Evolutionary conservation across 352 stramenopile genomes (phyloP), one percentile per base, ranked within the genome.

Genomic region (Phytophthora tentaculata): DNA sequence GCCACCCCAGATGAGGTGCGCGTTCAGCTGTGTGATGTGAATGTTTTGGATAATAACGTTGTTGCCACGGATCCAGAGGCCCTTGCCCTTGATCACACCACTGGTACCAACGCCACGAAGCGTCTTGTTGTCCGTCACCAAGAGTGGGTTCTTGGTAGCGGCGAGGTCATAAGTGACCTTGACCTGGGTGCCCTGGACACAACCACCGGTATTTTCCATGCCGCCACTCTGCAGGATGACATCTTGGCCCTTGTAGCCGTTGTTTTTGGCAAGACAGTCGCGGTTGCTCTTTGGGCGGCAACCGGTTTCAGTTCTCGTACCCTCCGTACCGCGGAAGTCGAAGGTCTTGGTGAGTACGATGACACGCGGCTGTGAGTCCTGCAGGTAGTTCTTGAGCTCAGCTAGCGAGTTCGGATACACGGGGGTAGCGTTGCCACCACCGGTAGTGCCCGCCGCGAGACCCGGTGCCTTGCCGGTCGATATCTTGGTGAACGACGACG

Each of bases 21-120:
- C 67, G 67, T 84, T 84, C 19, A 84, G 47, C 48, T 84, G 57
- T 24, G 70, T 62, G 64, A 84, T 80, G 68, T 84, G 65, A 45
- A 84, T 61, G 45, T 85, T 83, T 61, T 85, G 74, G 23, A 85
- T 54, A 41, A 85, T 85, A 53, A 84, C 61, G 56, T 82, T 84
- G 61, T 78, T 41, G 39, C 74, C 73, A 13, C 55, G 47, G 51
- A 82, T 49, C 61, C 64, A 79, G 4, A 81, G 62, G 8, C 76
- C 76, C 49, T 83, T 83, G 72, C 76, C 73, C 64, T 76, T 71
- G 60, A 85, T 81, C 43, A 79, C 59, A 26, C 74, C 74, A 35
- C 55, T 83, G 17, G 50, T 73, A 20, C 77, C 77, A 17, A 80
- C 48, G 7, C 77, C 77, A 52, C 77, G 75, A 3, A 86, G 47